phyloP scores from a whole-genome alignment of 2,329 filamentous ascomycete species.

The Cladophialophora carrionii region DNA sequence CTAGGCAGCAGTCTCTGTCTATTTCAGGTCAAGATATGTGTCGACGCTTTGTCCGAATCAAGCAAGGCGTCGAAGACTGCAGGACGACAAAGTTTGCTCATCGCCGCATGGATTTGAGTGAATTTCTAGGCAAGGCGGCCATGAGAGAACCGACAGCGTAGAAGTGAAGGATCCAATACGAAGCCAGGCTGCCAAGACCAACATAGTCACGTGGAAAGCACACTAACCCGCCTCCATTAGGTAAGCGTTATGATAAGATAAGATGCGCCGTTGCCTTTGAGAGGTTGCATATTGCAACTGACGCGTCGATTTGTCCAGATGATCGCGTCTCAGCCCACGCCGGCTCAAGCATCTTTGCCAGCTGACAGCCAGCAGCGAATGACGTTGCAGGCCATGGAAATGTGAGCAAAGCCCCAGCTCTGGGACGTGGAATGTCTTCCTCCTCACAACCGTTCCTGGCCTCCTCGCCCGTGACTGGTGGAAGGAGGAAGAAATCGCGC shows the following conservation, averaged over 20 bases:
- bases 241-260: constrained; percentile 3
- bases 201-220: background rate
- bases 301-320: background rate
- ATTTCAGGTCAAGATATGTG: background rate
- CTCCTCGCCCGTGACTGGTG: constrained; percentile 49
- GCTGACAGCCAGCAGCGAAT: background rate
- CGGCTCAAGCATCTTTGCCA: background rate
- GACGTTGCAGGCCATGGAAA: background rate
- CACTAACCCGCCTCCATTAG: background rate
- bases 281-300: background rate
- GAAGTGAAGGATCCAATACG: background rate
- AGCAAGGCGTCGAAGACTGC: background rate
- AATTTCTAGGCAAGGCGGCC: background rate
- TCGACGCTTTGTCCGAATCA: background rate
- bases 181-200: background rate
- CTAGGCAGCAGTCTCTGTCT: background rate
- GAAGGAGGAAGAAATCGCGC: constrained; percentile 58
- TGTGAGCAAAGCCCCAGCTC: background rate
- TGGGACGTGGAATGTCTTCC: constrained; percentile 49
- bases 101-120: background rate
- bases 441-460: constrained; percentile 53
- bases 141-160: background rate
- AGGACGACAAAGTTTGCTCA: background rate
- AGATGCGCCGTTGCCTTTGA: background rate
- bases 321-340: background rate